Percentiles rank a stretch among this genome's conserved stretches.
Evolutionary conservation across 208 protist genomes (phyloP).

Genomic region (Trichomonas tenax): DNA sequence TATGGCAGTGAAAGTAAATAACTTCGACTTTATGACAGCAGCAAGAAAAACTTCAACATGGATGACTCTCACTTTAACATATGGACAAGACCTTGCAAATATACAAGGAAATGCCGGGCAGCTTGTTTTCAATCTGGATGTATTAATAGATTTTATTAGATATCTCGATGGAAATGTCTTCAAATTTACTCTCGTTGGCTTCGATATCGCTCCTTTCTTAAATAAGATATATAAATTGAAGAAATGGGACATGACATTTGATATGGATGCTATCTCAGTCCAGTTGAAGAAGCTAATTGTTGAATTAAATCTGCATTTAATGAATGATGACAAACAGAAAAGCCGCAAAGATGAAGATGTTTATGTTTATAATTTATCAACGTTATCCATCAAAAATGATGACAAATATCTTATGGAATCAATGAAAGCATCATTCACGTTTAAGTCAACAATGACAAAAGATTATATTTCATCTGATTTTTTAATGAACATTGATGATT

Average conservation of each 20-base stretch:
- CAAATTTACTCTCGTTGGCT: neutral
- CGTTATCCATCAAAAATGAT: neutral
- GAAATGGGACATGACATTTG: neutral
- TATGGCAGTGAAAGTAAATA: neutral
- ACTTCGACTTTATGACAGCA: neutral
- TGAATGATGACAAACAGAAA: neutral
- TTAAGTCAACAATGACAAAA: neutral
- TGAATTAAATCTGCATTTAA: neutral
- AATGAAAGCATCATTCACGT: neutral
- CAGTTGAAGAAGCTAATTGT: neutral
- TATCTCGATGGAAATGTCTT: neutral
- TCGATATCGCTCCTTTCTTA: neutral
- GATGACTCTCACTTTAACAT: neutral
- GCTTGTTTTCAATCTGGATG: neutral
- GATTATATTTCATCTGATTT: neutral
- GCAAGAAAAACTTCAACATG: neutral
- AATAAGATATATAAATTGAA: neutral
- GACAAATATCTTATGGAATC: neutral
- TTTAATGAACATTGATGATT: neutral
- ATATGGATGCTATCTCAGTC: neutral
- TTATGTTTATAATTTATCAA: neutral
- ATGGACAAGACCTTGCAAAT: neutral
- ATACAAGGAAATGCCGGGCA: neutral
- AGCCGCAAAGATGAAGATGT: neutral
- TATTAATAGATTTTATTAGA: neutral